Evolutionary conservation across 192 early-diverging fungal genomes (phyloP).

Genomic region (Tieghemiomyces parasiticus): DNA sequence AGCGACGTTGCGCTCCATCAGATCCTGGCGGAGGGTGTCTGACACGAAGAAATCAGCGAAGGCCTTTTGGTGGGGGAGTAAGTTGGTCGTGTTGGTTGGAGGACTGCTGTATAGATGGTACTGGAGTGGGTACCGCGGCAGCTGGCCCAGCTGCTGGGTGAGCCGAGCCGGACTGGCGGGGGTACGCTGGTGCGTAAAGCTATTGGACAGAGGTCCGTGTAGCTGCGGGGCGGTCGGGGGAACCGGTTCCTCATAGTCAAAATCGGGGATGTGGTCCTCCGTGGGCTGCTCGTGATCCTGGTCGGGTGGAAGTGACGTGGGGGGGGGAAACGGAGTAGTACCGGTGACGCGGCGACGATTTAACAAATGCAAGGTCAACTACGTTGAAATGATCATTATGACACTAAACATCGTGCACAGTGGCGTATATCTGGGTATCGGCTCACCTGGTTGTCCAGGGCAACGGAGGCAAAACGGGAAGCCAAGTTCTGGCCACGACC

Average conservation of each 20-base stretch:
- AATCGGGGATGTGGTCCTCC: neutral
- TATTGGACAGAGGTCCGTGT: neutral
- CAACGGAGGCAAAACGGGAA: too few species aligned
- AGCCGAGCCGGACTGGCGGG: neutral
- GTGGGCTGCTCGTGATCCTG: neutral
- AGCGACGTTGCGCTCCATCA: slow-evolving; percentile 55
- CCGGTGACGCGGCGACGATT: too few species aligned
- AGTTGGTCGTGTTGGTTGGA: slow-evolving; percentile 50
- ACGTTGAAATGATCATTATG: too few species aligned
- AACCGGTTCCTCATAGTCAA: neutral
- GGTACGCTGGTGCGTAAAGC: neutral
- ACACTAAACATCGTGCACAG: too few species aligned
- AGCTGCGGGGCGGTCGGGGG: neutral
- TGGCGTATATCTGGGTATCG: too few species aligned
- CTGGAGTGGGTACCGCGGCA: slow-evolving; percentile 36
- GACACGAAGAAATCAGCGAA: slow-evolving; percentile 76
- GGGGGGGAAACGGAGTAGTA: too few species aligned
- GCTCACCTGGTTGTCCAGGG: too few species aligned
- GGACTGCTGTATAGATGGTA: slow-evolving; percentile 67
- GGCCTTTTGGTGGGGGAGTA: slow-evolving; percentile 57
- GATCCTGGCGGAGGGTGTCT: slow-evolving; percentile 65
- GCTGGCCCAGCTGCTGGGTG: slow-evolving; percentile 17
- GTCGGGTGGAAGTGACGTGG: too few species aligned
- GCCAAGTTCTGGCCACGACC: too few species aligned
- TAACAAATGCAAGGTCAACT: too few species aligned